A percentile compares a stretch with the other conserved stretches of the same genome.
phyloP scores from a whole-genome alignment of 495 filamentous ascomycete genomes.

The Penicillium taxi region DNA sequence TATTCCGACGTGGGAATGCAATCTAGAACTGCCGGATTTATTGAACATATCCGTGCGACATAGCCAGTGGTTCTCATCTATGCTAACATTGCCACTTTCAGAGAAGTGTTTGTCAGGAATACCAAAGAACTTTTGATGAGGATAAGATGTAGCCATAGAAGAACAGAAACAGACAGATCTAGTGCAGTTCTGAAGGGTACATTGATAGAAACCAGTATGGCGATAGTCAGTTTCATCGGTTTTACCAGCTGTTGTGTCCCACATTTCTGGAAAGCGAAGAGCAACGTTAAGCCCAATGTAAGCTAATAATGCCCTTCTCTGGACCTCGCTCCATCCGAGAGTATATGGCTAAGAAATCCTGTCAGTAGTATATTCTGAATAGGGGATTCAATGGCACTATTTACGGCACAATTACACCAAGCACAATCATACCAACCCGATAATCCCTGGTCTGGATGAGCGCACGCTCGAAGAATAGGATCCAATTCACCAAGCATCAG shows the following conservation, averaged over 20 bases:
- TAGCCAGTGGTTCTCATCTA: slow-evolving; percentile 3
- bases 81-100: not conserved
- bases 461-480: slow-evolving; percentile 7
- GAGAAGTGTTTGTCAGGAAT: slow-evolving; percentile 4
- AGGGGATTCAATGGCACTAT: not conserved
- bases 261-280: slow-evolving; percentile 5
- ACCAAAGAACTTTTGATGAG: slow-evolving; percentile 8
- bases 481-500: slow-evolving; percentile 5
- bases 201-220: slow-evolving; percentile 7
- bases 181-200: slow-evolving; percentile 3
- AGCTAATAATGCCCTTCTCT: not conserved
- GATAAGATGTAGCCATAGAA: slow-evolving; percentile 4
- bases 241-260: slow-evolving; percentile 4
- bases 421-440: slow-evolving; percentile 3
- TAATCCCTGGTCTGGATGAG: slow-evolving; percentile 5
- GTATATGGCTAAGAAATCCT: not conserved
- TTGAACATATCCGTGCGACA: slow-evolving; percentile 4
- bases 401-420: slow-evolving; percentile 6
- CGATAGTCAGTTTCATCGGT: slow-evolving; percentile 8
- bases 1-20: slow-evolving; percentile 2
- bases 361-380: not conserved
- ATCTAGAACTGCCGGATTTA: not conserved
- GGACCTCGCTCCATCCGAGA: slow-evolving; percentile 3
- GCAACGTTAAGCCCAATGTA: slow-evolving; percentile 7
- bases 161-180: not conserved